Conservation (phyloP, 495 filamentous ascomycete species). For the Tuber aestivum region DNA sequence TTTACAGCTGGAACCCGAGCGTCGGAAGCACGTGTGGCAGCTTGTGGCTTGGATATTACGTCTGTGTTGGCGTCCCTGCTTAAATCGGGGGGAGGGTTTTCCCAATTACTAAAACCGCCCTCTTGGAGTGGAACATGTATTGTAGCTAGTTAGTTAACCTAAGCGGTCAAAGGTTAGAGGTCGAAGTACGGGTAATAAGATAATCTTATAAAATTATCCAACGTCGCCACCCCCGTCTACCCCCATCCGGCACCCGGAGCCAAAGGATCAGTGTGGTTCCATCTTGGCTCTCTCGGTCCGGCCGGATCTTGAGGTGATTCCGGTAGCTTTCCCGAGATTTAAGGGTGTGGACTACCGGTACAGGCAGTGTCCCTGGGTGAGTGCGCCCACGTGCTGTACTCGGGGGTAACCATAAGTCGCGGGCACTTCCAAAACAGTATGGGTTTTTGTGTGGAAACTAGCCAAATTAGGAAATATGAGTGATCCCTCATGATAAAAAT, state of each 20-base stretch:
- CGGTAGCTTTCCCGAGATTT: no score
- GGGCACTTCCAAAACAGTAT: no score
- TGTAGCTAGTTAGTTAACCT: background rate
- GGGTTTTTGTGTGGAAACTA: background rate
- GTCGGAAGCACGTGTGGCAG: constrained; percentile 44
- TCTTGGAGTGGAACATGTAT: background rate
- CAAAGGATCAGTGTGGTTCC: no score
- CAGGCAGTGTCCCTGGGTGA: no score
- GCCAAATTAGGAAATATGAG: background rate
- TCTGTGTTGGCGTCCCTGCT: constrained; percentile 1
- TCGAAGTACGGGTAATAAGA: background rate
- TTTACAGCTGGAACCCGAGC: constrained; percentile 46
- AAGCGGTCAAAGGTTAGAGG: no score
- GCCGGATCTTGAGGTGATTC: no score
- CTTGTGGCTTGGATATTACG: constrained; percentile 27
- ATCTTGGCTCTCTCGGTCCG: no score
- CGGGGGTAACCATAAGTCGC: no score
- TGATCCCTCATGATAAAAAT: background rate
- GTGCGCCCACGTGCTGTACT: no score
- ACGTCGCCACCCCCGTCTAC: no score
- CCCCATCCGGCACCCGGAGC: no score
- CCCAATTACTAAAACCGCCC: background rate
- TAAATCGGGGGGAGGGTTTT: background rate
- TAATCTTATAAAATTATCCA: background rate
- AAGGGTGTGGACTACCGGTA: no score